Evolutionary conservation across 1,139 yeast genomes (phyloP), one percentile per base, ranked within the genome.

Genomic region (Blastobotrys persicus): DNA sequence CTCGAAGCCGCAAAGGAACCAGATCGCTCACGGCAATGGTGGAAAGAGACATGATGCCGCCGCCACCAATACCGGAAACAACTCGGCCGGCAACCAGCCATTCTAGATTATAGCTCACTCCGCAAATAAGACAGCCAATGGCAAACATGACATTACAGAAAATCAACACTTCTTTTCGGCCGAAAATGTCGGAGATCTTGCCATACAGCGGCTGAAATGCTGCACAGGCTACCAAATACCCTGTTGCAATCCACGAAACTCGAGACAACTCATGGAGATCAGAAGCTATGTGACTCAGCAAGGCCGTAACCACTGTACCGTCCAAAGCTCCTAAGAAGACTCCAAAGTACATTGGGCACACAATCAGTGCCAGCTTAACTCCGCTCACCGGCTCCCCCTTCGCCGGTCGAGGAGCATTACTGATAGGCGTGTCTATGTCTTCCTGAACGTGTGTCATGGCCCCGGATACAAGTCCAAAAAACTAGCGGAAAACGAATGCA

Each of bases 181-280:
- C 96, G 65, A 84, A 88, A 41, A 88, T 86, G 60, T 88, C 96
- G 2, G 94, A 83, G 31, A 89, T 67, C 62, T 88, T 88, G 19
- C 96, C 96, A 58, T 83, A 88, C 19, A 89, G 68, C 1, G 96
- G 96, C 66, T 81, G 87, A 57, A 81, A 78, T 2, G 84, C 81
- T 0, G 84, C 77, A 50, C 79, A 77, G 4, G 85, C 74, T n/a
- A 81, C 65, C 43, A 81, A 64, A 58, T 81, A 81, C 0, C 83
- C 75, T 0, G 84, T 78, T 2, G 83, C 85, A 31, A 80, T 76
- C 83, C 84, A 80, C 4, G 83, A 72, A 41, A 79, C 71, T 46
- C 74, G 69, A 13, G 78, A 76, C 37, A 80, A 64, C 20, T 77
- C 80, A 44, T 79, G 68, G 52, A 82, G 73, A 50, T 81, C 87